Conservation (phyloP, 2,329 filamentous ascomycete species). For the Alternaria arbusti region DNA sequence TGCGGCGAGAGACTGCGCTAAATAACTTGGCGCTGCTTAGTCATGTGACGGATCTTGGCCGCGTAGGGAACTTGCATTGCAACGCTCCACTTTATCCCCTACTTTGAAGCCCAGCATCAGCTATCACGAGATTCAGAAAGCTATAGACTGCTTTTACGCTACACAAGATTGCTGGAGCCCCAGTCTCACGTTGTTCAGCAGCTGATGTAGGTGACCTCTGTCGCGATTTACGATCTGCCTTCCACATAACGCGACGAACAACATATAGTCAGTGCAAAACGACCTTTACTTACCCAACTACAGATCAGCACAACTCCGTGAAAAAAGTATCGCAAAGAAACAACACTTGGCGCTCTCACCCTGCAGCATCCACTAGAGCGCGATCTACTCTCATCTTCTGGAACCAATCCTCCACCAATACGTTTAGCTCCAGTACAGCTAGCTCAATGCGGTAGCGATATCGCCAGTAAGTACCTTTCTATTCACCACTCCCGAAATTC, state of each 20-base stretch:
- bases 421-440: neutral
- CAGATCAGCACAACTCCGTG: neutral
- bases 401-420: neutral
- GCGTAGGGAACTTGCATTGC: slow-evolving; percentile 9
- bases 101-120: slow-evolving; percentile 10
- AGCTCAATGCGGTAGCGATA: slow-evolving; percentile 21
- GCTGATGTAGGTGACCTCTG: slow-evolving; percentile 4
- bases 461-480: slow-evolving; percentile 10
- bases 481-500: neutral
- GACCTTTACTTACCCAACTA: slow-evolving; percentile 7
- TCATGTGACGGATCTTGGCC: slow-evolving; percentile 10
- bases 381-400: neutral
- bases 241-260: slow-evolving; percentile 7
- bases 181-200: neutral
- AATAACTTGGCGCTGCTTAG: slow-evolving; percentile 15
- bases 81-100: slow-evolving; percentile 17
- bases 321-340: neutral
- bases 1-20: neutral
- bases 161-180: neutral
- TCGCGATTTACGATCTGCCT: slow-evolving; percentile 2
- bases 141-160: neutral
- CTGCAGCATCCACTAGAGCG: neutral
- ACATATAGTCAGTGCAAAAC: slow-evolving; percentile 2
- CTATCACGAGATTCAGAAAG: neutral
- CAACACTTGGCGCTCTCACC: neutral